Base-by-base conservation (phyloP, 495 filamentous ascomycete species). In the Emericellopsis terricola region DNA sequence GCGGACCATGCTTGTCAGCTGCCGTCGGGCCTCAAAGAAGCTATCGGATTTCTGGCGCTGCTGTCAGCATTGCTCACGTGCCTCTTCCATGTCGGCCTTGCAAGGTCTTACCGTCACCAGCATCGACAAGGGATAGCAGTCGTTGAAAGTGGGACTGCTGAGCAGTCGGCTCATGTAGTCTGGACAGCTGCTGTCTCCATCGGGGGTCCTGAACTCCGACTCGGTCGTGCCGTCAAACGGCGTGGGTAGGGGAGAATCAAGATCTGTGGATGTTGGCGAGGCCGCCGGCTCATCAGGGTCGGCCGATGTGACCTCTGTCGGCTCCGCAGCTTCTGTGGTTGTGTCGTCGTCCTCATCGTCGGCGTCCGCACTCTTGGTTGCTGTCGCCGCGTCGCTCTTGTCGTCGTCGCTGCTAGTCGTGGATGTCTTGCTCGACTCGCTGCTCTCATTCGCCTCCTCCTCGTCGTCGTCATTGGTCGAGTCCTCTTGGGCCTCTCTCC, bases 21-120 rank as follows among this genome's bases (percentile, higher is more conserved):
- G 81, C 45, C 58, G 69, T 35, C 76, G 59, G 30, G 69, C 69
- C 39, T 78, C 59, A 59, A 92, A 94, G 62, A 92, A 89, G 16
- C 71, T 73, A 17, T 42, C 42, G 15, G 62, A 65, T n/a, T 49
- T 45, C 53, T 63, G 46, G 63, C 0, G 3, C 3, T 24, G 15
- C 19, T 20, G n/a, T 24, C 8, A 4, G 8, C 15, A 14, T 10
- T 14, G 15, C 3, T 3, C 20, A 27, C 23, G 23, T 27, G 9
- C 39, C 9, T 38, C 39, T 15, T 0, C n/a, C 1, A 20, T 10
- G 23, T 11, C 19, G 13, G 30, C 8, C 14, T 20, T 13, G 18
- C 8, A 27, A n/a, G 14, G 19, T 48, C 60, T 41, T 46, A 69
- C 73, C 51, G 72, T 68, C 4, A 89, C 62, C 14, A 87, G 69